Conservation (phyloP, 768 basidiomycete genomes). For the Mrakia blollopis region DNA sequence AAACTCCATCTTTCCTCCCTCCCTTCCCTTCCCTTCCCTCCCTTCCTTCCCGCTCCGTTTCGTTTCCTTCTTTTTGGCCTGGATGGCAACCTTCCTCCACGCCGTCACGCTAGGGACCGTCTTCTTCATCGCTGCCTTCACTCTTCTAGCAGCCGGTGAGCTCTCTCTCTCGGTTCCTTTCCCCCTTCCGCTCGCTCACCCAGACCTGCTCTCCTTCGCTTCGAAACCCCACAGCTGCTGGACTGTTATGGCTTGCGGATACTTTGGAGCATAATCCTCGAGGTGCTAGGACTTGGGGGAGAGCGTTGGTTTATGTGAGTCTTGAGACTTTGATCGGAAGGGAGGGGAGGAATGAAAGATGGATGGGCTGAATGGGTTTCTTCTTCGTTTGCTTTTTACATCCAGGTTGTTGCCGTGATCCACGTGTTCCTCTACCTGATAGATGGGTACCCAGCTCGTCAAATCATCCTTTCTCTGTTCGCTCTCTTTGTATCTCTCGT, state of each 20-base stretch:
- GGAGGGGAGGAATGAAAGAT: background rate
- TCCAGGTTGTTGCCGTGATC: constrained; percentile 11
- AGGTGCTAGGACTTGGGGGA: constrained; percentile 21
- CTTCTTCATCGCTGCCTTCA: constrained; percentile 38
- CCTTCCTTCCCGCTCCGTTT: constrained; percentile 12
- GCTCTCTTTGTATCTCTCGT: constrained; percentile 27
- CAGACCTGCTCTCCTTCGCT: background rate
- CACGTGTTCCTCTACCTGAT: constrained; percentile 19
- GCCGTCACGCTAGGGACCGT: constrained; percentile 51
- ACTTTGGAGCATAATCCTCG: constrained; percentile 26
- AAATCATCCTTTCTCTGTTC: constrained; percentile 17
- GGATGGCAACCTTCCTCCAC: constrained; percentile 49
- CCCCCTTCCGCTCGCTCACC: background rate
- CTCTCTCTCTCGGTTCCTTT: background rate
- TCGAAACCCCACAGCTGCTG: constrained; percentile 1
- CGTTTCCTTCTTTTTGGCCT: constrained; percentile 2
- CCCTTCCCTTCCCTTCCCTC: constrained; percentile 34
- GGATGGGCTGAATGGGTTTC: background rate
- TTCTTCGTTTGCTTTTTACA: no score
- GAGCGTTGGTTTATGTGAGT: constrained; percentile 22
- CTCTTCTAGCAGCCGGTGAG: constrained; percentile 14
- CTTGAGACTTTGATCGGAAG: background rate
- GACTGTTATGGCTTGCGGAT: constrained; percentile 27
- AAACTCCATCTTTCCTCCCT: background rate
- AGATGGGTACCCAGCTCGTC: constrained; percentile 26